Evolutionary conservation across 176 grass and related monocot species (phyloP).

Genomic region (Metroxylon sagu): DNA sequence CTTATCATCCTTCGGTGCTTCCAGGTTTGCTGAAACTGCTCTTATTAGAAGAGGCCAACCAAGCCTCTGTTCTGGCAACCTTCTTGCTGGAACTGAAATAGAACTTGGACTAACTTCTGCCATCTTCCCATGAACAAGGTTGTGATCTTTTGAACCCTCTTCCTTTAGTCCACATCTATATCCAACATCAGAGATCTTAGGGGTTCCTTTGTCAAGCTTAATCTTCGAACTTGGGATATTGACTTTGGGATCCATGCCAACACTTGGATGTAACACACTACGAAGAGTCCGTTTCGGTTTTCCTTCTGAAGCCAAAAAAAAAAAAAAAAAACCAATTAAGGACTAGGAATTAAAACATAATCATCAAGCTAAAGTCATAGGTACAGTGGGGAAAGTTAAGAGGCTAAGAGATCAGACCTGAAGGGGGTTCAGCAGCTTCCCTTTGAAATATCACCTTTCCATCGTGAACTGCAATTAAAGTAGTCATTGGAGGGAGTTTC

Average conservation of each 20-base stretch:
- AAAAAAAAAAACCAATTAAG: neutral
- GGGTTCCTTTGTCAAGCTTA: conserved; percentile 3
- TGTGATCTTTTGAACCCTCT: neutral
- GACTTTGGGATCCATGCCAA: conserved; percentile 55
- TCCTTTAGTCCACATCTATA: neutral
- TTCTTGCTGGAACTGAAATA: conserved; percentile 13
- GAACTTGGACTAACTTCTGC: conserved; percentile 1
- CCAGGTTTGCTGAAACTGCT: neutral
- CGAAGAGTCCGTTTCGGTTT: conserved; percentile 52
- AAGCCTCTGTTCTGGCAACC: conserved; percentile 39
- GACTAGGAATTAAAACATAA: neutral
- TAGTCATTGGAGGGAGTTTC: conserved; percentile 75
- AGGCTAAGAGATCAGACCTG: conserved; percentile 31
- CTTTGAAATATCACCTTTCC: conserved; percentile 69
- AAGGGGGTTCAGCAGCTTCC: conserved; percentile 34
- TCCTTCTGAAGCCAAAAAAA: conserved; percentile 27
- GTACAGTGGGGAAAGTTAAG: neutral
- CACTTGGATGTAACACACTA: conserved; percentile 62
- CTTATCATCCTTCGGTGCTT: conserved; percentile 14
- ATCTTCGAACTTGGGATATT: conserved; percentile 61
- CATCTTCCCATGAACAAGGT: too few relatives aligned
- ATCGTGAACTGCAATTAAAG: conserved; percentile 62
- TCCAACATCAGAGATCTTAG: neutral
- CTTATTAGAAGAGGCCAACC: conserved; percentile 84
- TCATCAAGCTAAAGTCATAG: too few relatives aligned